Evolutionary conservation across 2,329 filamentous ascomycete species (phyloP).

Genomic region (Colletotrichum limetticola): DNA sequence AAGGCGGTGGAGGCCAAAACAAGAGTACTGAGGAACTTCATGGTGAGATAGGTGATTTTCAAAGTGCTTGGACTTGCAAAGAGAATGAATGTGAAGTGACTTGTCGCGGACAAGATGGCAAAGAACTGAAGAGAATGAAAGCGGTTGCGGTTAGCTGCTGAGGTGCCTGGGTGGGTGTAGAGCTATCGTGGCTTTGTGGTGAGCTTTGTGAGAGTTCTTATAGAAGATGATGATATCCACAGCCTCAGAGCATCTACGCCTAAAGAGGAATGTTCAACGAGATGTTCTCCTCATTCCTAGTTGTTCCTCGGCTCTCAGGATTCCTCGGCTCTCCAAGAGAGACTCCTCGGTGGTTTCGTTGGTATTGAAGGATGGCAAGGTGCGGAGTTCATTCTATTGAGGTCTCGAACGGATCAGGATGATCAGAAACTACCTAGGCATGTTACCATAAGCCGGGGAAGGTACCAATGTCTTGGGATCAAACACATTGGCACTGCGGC

Average conservation of each 20-base stretch:
- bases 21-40: conserved; percentile 28
- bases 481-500: background rate
- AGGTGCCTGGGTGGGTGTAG: background rate
- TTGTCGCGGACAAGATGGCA: conserved; percentile 5
- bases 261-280: conserved; percentile 19
- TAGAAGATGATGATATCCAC: background rate
- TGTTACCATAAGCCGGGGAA: conserved; percentile 4
- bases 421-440: background rate
- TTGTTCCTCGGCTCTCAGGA: conserved; percentile 1
- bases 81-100: conserved; percentile 3
- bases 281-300: background rate
- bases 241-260: background rate
- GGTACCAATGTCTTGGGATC: background rate
- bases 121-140: conserved; percentile 5
- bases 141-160: background rate
- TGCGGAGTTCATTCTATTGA: background rate
- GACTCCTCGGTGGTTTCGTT: background rate
- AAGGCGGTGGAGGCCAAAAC: conserved; percentile 29
- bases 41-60: background rate
- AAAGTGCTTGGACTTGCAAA: background rate
- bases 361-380: background rate
- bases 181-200: background rate
- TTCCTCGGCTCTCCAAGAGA: background rate
- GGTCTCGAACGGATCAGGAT: background rate
- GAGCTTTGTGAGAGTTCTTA: conserved; percentile 8